Evolutionary conservation across 352 stramenopile genomes (phyloP).

Genomic region (Thraustotheca clavata): DNA sequence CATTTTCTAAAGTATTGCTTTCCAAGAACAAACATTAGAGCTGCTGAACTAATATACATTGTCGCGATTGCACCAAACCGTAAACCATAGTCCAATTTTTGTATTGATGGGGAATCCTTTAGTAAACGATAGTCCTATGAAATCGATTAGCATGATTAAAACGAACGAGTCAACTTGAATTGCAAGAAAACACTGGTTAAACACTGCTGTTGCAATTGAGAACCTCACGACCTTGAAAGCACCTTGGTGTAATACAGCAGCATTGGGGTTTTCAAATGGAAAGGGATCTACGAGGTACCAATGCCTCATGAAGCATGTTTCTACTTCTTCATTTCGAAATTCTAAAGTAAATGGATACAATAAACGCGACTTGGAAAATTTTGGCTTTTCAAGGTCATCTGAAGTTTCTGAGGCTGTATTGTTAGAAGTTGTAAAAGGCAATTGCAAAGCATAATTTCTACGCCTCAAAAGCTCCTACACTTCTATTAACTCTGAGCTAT

Average conservation of each 20-base stretch:
- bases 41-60: constrained; percentile 49
- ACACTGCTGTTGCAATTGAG: constrained; percentile 1
- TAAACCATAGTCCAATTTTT: constrained; percentile 22
- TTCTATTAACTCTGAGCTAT: not conserved
- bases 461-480: constrained; percentile 17
- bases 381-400: constrained; percentile 26
- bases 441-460: constrained; percentile 19
- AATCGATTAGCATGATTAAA: not conserved
- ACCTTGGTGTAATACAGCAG: constrained; percentile 22
- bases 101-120: not conserved
- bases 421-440: not conserved
- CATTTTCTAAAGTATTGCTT: constrained; percentile 56
- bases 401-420: not conserved
- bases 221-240: constrained; percentile 9
- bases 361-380: constrained; percentile 17
- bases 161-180: constrained; percentile 25
- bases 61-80: constrained; percentile 63
- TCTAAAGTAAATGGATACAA: not conserved
- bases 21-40: constrained; percentile 73
- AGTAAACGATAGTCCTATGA: constrained; percentile 18
- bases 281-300: constrained; percentile 25
- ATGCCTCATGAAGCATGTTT: constrained; percentile 17
- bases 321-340: constrained; percentile 5
- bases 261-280: constrained; percentile 20
- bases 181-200: constrained; percentile 20